A percentile compares a stretch with the other conserved stretches of the same genome.
Evolutionary conservation across 1,284 basidiomycete species (phyloP).

Genomic region (Irpex rosettiformis): DNA sequence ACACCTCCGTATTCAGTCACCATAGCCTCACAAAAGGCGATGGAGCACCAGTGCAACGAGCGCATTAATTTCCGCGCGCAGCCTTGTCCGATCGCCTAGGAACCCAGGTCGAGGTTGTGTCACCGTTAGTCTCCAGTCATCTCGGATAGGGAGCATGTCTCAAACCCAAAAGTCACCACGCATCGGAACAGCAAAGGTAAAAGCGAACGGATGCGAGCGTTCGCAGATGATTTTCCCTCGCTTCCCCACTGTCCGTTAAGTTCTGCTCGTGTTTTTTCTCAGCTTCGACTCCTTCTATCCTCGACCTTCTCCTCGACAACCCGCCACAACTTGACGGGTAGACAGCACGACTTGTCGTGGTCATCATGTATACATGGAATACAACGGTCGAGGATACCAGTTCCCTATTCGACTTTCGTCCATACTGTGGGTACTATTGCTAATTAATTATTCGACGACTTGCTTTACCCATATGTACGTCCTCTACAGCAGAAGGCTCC

Average conservation of each 20-base stretch:
- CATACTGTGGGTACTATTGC: slow-evolving; percentile 12
- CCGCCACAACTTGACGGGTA: not conserved
- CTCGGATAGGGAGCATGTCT: too few relatives aligned
- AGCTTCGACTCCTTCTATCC: not conserved
- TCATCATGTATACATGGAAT: slow-evolving; percentile 14
- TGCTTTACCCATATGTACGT: not conserved
- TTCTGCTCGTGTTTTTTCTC: too few relatives aligned
- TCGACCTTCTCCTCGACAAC: not conserved
- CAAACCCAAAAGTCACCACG: too few relatives aligned
- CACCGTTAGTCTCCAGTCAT: too few relatives aligned
- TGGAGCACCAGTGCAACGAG: not conserved
- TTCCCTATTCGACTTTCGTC: slow-evolving; percentile 7
- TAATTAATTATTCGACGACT: not conserved
- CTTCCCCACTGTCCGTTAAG: not conserved
- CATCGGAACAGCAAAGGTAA: too few relatives aligned
- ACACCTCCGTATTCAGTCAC: too few relatives aligned
- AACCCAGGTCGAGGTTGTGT: too few relatives aligned
- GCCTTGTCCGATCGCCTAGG: too few relatives aligned
- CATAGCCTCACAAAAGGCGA: too few relatives aligned
- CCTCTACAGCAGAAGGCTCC: slow-evolving; percentile 4
- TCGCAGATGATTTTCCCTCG: not conserved
- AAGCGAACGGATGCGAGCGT: too few relatives aligned
- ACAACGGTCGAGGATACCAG: slow-evolving; percentile 15
- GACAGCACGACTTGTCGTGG: not conserved
- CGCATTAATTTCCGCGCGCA: not conserved